phyloP scores from a whole-genome alignment of 441 rosid species.

The Adansonia madagascariensis region DNA sequence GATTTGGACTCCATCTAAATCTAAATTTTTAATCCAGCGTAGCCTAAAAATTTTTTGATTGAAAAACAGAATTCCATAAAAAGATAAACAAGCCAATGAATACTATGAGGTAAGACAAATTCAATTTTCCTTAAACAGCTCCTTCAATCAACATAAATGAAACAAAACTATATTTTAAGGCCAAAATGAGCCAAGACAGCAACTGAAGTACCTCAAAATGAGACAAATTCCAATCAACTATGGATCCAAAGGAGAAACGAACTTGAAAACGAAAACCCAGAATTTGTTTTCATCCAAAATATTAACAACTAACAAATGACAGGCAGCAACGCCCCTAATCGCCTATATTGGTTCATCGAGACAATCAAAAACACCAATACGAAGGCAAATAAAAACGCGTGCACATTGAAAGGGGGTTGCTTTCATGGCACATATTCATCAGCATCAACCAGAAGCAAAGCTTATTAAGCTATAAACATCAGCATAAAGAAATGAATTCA shows the following conservation, averaged over 20 bases:
- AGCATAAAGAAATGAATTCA: background rate
- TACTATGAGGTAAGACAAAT: constrained; percentile 23
- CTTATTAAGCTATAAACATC: background rate
- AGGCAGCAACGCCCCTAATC: background rate
- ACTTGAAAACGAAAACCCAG: constrained; percentile 15
- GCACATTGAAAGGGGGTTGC: constrained; percentile 30
- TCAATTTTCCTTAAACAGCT: background rate
- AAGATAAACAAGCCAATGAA: background rate
- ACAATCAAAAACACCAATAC: background rate
- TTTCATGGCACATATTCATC: constrained; percentile 52
- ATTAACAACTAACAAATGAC: constrained; percentile 16
- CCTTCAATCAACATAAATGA: constrained; percentile 22
- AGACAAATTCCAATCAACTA: background rate
- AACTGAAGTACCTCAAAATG: constrained; percentile 32
- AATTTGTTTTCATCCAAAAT: background rate
- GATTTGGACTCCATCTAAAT: constrained; percentile 5
- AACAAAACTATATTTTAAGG: constrained; percentile 17
- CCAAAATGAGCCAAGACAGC: constrained; percentile 18
- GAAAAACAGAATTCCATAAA: background rate
- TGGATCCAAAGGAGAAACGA: background rate
- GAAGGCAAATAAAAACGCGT: background rate
- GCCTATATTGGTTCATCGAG: constrained; percentile 24
- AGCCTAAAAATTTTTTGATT: constrained; percentile 1
- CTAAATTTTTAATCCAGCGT: constrained; percentile 12
- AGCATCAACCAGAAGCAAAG: constrained; percentile 42